Conservation (phyloP, 331 rosid genomes). For the Quercus tomentella region DNA sequence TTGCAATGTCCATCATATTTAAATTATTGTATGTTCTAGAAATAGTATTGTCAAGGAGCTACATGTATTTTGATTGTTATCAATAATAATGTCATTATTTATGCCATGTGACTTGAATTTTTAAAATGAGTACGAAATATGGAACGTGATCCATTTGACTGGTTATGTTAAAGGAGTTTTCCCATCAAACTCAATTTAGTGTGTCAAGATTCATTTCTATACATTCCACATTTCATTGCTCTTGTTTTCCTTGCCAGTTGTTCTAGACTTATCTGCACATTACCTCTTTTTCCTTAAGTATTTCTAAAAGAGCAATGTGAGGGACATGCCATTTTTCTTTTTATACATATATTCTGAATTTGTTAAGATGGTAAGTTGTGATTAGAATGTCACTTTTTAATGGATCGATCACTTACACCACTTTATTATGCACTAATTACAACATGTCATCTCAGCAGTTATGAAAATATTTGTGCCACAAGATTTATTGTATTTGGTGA, state of each 20-base stretch:
- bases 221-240: not conserved
- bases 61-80: conserved; percentile 14
- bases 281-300: not conserved
- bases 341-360: no score
- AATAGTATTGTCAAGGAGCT: conserved; percentile 23
- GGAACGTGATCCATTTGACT: not conserved
- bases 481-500: no score
- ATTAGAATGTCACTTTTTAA: no score
- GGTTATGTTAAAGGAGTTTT: not conserved
- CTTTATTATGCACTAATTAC: no score
- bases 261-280: no score
- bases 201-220: not conserved
- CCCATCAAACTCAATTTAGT: not conserved
- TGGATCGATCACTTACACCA: no score
- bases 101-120: conserved; percentile 8
- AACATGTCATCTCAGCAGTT: no score
- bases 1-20: conserved; percentile 18
- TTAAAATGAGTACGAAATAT: not conserved
- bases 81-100: conserved; percentile 33
- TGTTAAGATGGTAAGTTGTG: no score
- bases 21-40: conserved; percentile 23
- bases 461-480: no score
- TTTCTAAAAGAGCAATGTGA: no score
- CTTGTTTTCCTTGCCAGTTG: no score
- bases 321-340: no score